Percentiles rank a stretch among this genome's conserved stretches.
phyloP scores from a whole-genome alignment of 176 grass and related monocot genomes.

The Stipa capillata region DNA sequence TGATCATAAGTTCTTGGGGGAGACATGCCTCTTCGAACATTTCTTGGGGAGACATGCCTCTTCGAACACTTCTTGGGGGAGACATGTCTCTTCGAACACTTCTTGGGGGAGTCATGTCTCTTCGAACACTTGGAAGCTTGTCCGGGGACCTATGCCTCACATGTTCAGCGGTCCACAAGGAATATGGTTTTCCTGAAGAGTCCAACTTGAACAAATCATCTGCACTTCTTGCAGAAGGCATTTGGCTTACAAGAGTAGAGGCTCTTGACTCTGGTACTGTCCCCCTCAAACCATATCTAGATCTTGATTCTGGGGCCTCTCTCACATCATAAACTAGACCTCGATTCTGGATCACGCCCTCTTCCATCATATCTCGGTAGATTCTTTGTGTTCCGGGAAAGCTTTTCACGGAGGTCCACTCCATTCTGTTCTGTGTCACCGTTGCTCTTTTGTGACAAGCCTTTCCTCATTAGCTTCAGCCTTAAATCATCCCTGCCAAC shows the following conservation, averaged over 20 bases:
- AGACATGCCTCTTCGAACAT: no score
- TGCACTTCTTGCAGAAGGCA: constrained; percentile 49
- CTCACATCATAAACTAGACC: constrained; percentile 30
- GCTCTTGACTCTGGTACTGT: constrained; percentile 30
- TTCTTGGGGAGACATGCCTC: constrained; percentile 41
- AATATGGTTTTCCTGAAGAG: constrained; percentile 36
- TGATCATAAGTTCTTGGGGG: constrained; percentile 46
- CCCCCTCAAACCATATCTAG: constrained; percentile 30
- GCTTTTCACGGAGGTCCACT: constrained; percentile 70
- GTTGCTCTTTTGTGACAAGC: constrained; percentile 40
- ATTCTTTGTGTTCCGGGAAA: constrained; percentile 45
- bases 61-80: constrained; percentile 1
- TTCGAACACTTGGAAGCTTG: constrained; percentile 17
- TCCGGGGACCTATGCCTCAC: constrained; percentile 41
- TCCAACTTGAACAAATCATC: constrained; percentile 42
- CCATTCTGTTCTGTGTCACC: constrained; percentile 26
- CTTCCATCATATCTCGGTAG: constrained; percentile 27
- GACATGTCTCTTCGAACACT: constrained; percentile 6
- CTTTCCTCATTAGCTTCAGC: constrained; percentile 73
- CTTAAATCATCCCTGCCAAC: constrained; percentile 60
- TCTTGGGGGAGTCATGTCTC: constrained; percentile 36
- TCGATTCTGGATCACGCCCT: constrained; percentile 30
- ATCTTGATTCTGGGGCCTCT: constrained; percentile 24
- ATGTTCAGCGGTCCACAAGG: constrained; percentile 30
- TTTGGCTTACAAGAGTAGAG: constrained; percentile 30